Conservation (phyloP, 2,329 filamentous ascomycete genomes). For the Colletotrichum salicis region DNA sequence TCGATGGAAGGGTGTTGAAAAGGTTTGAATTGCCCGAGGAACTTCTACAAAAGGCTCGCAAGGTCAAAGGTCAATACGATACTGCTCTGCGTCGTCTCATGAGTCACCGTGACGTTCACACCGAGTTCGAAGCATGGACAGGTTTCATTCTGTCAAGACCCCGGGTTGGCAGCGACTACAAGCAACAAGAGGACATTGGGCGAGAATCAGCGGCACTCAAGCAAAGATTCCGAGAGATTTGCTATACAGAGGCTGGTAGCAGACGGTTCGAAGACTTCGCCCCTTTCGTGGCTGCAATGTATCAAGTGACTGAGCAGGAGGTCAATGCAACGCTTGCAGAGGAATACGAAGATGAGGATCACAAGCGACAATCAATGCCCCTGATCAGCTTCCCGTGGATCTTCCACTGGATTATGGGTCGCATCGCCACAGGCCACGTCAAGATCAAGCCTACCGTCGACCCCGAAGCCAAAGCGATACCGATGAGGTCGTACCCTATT, state of each 20-base stretch:
- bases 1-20: constrained; percentile 79
- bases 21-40: constrained; percentile 65
- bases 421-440: constrained; percentile 64
- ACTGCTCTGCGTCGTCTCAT: constrained; percentile 80
- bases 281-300: constrained; percentile 87
- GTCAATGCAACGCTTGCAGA: constrained; percentile 66
- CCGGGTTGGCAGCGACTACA: constrained; percentile 80
- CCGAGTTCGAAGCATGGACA: constrained; percentile 93
- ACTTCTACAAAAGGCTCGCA: constrained; percentile 67
- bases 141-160: constrained; percentile 84
- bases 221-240: constrained; percentile 73
- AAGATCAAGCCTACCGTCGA: constrained; percentile 20
- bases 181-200: constrained; percentile 85
- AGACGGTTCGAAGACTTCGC: constrained; percentile 70
- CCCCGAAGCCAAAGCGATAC: constrained; percentile 6
- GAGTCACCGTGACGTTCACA: constrained; percentile 83
- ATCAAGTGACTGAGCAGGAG: constrained; percentile 81
- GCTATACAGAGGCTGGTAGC: constrained; percentile 72
- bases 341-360: constrained; percentile 47
- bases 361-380: constrained; percentile 66
- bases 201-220: constrained; percentile 73
- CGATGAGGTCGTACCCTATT: constrained; percentile 16
- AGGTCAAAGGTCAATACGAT: constrained; percentile 84
- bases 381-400: constrained; percentile 96
- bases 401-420: constrained; percentile 77